A percentile compares a stretch with the other conserved stretches of the same genome.
These are phyloP conservation scores for Boletellus deceptivus DNA, from an alignment of 1,284 basidiomycete species.

Conservation along the genomic window DNA sequence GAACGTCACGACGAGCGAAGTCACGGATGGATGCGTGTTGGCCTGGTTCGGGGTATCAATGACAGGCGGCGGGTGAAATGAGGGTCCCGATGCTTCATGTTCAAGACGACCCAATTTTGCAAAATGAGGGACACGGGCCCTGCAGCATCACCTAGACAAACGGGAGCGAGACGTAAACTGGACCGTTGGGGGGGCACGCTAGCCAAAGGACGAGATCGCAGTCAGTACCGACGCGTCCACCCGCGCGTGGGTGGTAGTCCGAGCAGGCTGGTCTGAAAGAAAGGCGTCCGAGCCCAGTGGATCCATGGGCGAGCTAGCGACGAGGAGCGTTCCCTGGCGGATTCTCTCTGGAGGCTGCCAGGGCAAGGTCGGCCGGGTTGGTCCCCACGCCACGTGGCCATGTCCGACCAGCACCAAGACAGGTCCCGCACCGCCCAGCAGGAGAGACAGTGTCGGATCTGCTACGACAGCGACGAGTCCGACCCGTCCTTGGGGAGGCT, in stretches of 20 bases:
- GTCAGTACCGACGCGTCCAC: background rate
- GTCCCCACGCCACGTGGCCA: slow-evolving; percentile 13
- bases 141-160: slow-evolving; percentile 16
- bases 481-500: slow-evolving; percentile 64
- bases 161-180: slow-evolving; percentile 23
- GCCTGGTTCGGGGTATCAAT: slow-evolving; percentile 7
- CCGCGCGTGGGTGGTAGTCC: background rate
- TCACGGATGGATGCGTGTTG: slow-evolving; percentile 8
- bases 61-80: slow-evolving; percentile 6
- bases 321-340: background rate
- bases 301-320: background rate
- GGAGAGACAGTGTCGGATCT: slow-evolving; percentile 72
- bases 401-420: slow-evolving; percentile 18
- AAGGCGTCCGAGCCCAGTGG: no score
- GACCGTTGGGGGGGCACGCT: slow-evolving; percentile 24
- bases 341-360: background rate
- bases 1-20: slow-evolving; percentile 9
- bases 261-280: no score
- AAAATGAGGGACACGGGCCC: slow-evolving; percentile 12
- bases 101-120: slow-evolving; percentile 10
- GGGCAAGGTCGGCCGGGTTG: no score
- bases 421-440: slow-evolving; percentile 22
- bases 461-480: slow-evolving; percentile 56
- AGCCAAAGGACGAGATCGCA: slow-evolving; percentile 6
- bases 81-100: slow-evolving; percentile 6